Base-by-base conservation (phyloP, 495 filamentous ascomycete species). In the Aspergillus diversus region DNA sequence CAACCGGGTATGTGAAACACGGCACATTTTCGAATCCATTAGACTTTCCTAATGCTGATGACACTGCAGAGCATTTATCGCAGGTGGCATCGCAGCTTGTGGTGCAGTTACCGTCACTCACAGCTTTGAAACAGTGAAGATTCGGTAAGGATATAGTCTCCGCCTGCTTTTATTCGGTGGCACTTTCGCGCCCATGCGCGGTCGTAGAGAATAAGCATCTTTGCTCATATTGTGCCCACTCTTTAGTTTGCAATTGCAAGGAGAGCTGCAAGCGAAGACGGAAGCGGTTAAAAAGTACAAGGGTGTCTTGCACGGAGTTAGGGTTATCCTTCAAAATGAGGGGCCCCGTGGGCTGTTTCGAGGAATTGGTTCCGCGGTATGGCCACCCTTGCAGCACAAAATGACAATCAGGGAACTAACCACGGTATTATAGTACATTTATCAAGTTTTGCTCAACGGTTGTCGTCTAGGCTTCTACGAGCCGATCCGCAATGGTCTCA, bases 51-150 rank as follows among this genome's bases (percentile, higher is more conserved):
- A 7, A 58, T 48, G 31, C 33, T 50, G 50, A 55, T 54, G 33
- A 34, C 5, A 46, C 33, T 52, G 34, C 56, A 88, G 86, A 48
- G 84, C 86, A 9, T 99, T 99, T 83, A 84, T 98, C 66, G 93
- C 95, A 32, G 95, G 95, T 73, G 95, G 95, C 63, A 90, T 98
- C 72, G 95, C 95, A 66, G 95, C 96, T 57, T 97, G 93, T 77
- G 95, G 95, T 66, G 95, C 95, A 57, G 96, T 99, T 55, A 98
- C 95, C 5, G 94, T 96, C 51, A 99, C 95, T 43, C 95, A 99
- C 76, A 92, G 92, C 63, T 97, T 98, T 80, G 95, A 99, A 78
- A 98, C 95, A 7, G 92, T 98, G 61, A 99, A 99, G 86, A 99
- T 98, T 73, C 91, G 94, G 90, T 94, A 71, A 57, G 21, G 21